These are phyloP conservation scores for Malassezia slooffiae DNA, from an alignment of 1,284 basidiomycete genomes.

Conservation along the genomic window DNA sequence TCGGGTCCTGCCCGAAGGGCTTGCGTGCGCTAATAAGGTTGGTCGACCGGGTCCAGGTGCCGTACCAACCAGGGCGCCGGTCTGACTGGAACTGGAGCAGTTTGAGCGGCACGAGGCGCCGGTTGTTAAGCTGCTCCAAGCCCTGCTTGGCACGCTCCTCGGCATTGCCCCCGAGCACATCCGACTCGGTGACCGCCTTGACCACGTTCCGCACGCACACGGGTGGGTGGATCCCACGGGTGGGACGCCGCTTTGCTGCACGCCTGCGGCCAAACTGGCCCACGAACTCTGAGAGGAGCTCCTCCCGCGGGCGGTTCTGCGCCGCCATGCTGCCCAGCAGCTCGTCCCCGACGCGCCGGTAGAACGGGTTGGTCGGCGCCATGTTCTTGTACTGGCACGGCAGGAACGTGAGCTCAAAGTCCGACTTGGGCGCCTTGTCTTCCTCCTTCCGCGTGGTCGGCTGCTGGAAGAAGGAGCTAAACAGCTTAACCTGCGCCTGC, in stretches of 20 bases:
- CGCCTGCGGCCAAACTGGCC: too few species aligned
- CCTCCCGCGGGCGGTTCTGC: not conserved
- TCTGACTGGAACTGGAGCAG: slow-evolving; percentile 38
- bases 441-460: slow-evolving; percentile 10
- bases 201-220: slow-evolving; percentile 39
- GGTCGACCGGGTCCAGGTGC: slow-evolving; percentile 39
- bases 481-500: slow-evolving; percentile 47
- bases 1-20: slow-evolving; percentile 40
- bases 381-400: slow-evolving; percentile 40
- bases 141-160: slow-evolving; percentile 31
- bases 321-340: slow-evolving; percentile 1
- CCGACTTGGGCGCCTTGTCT: slow-evolving; percentile 13
- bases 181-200: slow-evolving; percentile 38
- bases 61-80: slow-evolving; percentile 40
- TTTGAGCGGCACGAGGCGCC: slow-evolving; percentile 35
- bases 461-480: slow-evolving; percentile 37
- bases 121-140: slow-evolving; percentile 30
- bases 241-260: not conserved
- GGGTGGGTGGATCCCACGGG: slow-evolving; percentile 24
- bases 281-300: slow-evolving; percentile 29
- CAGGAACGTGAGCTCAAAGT: slow-evolving; percentile 39
- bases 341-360: slow-evolving; percentile 2
- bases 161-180: slow-evolving; percentile 35
- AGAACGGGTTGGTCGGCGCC: slow-evolving; percentile 36
- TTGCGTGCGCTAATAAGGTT: slow-evolving; percentile 34